These are phyloP conservation scores for Epichloe brachyelytri DNA, from an alignment of 2,329 filamentous ascomycete species.

Conservation along the genomic window DNA sequence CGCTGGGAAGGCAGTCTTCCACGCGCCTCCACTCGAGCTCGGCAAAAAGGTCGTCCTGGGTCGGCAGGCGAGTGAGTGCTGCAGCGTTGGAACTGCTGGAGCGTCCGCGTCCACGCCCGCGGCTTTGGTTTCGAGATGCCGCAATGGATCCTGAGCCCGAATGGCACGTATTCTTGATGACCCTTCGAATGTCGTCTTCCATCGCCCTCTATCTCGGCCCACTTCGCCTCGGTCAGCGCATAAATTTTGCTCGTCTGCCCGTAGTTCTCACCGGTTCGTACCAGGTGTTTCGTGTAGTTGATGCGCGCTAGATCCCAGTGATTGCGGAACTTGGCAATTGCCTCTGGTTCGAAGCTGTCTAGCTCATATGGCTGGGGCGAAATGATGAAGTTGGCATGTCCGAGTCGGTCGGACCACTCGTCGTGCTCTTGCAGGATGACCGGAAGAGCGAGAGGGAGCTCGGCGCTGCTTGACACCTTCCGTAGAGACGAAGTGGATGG, in stretches of 20 bases:
- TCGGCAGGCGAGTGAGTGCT: constrained; percentile 17
- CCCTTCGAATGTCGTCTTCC: constrained; percentile 57
- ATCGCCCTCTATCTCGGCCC: constrained; percentile 66
- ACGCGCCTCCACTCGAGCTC: constrained; percentile 31
- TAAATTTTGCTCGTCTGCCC: constrained; percentile 83
- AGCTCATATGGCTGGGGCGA: constrained; percentile 68
- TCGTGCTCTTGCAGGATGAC: constrained; percentile 58
- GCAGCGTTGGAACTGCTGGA: constrained; percentile 30
- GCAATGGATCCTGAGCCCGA: constrained; percentile 14
- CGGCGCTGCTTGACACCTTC: constrained; percentile 48
- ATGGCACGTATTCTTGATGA: constrained; percentile 38
- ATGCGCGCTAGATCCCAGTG: constrained; percentile 75
- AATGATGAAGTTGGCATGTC: constrained; percentile 90
- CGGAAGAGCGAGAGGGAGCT: constrained; percentile 42
- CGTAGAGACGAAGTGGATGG: constrained; percentile 66
- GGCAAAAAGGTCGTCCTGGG: constrained; percentile 26
- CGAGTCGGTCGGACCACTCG: constrained; percentile 72
- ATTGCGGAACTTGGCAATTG: constrained; percentile 49
- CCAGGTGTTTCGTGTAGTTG: constrained; percentile 82
- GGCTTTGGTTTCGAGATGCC: constrained; percentile 25
- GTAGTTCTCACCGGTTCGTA: constrained; percentile 81
- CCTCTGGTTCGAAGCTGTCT: constrained; percentile 42
- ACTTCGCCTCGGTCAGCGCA: constrained; percentile 74
- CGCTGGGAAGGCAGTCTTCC: constrained; percentile 45
- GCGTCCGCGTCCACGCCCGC: constrained; percentile 25